Conservation (phyloP, 2,329 filamentous ascomycete species). For the Aureobasidium sp. region DNA sequence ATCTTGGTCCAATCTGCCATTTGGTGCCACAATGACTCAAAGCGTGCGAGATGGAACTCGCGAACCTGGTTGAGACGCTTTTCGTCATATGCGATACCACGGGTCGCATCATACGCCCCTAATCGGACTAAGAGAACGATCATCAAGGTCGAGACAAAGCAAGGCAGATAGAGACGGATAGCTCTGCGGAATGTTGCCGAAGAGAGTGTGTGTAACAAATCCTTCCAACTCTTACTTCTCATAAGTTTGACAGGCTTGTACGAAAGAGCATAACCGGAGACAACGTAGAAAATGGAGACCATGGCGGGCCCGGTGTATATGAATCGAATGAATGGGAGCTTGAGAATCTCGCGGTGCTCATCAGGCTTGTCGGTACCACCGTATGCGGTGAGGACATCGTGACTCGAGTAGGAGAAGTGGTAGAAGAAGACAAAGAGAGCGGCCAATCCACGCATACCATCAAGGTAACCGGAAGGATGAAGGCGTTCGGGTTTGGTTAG, state of each 20-base stretch:
- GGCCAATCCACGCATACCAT: conserved; percentile 21
- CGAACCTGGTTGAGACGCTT: conserved; percentile 12
- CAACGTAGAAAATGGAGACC: conserved; percentile 56
- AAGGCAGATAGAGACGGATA: conserved; percentile 22
- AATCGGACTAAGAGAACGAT: conserved; percentile 15
- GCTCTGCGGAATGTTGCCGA: conserved; percentile 21
- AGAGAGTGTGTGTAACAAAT: conserved; percentile 21
- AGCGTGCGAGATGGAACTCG: conserved; percentile 16
- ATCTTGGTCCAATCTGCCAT: conserved; percentile 31
- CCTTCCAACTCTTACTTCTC: conserved; percentile 23
- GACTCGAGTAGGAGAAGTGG: conserved; percentile 16
- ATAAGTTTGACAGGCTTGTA: conserved; percentile 30
- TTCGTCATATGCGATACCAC: conserved; percentile 17
- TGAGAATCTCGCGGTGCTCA: conserved; percentile 26
- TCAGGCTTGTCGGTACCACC: conserved; percentile 16
- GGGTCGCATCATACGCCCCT: conserved; percentile 16
- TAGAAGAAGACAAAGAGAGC: conserved; percentile 22
- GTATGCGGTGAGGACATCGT: conserved; percentile 17
- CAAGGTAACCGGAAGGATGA: conserved; percentile 21
- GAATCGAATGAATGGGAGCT: conserved; percentile 49
- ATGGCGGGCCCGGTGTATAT: conserved; percentile 50
- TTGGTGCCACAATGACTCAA: conserved; percentile 15
- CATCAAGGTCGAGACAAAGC: conserved; percentile 19
- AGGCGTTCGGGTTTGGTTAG: neutral
- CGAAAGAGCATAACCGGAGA: conserved; percentile 55